phyloP scores from a whole-genome alignment of 331 rosid species.

The Rosa hybrid region DNA sequence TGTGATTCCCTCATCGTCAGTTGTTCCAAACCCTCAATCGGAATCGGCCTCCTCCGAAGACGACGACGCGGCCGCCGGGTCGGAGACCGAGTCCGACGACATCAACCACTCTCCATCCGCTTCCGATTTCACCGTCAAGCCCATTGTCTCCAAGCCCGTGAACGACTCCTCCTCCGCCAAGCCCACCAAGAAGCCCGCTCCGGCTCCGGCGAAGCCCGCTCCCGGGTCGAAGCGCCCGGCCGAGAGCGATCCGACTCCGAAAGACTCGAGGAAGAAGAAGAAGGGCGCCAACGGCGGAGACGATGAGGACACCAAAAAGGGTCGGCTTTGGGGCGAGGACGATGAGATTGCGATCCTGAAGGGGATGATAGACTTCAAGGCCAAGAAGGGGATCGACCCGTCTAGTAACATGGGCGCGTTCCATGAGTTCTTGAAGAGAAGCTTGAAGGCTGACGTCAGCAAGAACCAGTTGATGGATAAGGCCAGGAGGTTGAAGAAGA shows the following conservation, averaged over 20 bases:
- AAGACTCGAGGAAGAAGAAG: constrained; percentile 45
- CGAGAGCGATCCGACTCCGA: constrained; percentile 20
- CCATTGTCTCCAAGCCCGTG: constrained; percentile 36
- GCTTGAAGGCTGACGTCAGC: constrained; percentile 38
- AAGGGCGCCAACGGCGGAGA: constrained; percentile 2
- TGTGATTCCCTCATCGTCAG: background rate
- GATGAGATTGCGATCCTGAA: constrained; percentile 47
- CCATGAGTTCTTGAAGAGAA: constrained; percentile 41
- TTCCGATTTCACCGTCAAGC: constrained; percentile 58
- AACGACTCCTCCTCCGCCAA: constrained; percentile 23
- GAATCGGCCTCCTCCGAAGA: background rate
- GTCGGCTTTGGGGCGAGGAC: constrained; percentile 49
- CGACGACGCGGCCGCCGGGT: constrained; percentile 33
- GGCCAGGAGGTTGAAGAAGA: constrained; percentile 34
- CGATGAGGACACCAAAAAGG: constrained; percentile 42
- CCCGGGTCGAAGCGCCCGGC: constrained; percentile 26
- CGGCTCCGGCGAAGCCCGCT: constrained; percentile 1
- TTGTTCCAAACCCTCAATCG: background rate
- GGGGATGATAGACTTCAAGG: constrained; percentile 48
- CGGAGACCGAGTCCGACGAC: constrained; percentile 44
- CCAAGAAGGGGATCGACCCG: constrained; percentile 38
- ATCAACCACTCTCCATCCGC: constrained; percentile 34
- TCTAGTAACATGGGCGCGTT: constrained; percentile 32
- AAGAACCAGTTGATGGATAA: constrained; percentile 43
- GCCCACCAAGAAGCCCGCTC: constrained; percentile 1